These are phyloP conservation scores for Amanita fuliginea DNA, from an alignment of 768 basidiomycete genomes.

Conservation along the genomic window DNA sequence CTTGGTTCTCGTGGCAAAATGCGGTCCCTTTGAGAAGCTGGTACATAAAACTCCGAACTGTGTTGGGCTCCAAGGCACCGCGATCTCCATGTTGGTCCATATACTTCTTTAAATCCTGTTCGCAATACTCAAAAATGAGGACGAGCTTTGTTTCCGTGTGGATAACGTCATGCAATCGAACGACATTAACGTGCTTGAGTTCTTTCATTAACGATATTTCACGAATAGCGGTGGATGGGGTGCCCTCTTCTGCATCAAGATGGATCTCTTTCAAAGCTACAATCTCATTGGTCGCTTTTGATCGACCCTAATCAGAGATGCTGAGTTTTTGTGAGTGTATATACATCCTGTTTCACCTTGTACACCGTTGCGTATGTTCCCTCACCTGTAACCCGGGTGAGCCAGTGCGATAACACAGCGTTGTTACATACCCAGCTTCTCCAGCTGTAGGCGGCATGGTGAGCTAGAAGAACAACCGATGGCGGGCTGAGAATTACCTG, in stretches of 20 bases:
- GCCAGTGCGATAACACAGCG: background rate
- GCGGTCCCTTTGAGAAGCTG: slow-evolving; percentile 95
- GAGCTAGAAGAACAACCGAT: background rate
- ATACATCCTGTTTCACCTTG: slow-evolving; percentile 45
- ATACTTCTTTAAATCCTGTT: slow-evolving; percentile 97
- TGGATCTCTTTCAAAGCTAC: slow-evolving; percentile 99
- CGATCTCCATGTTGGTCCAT: slow-evolving; percentile 98
- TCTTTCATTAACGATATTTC: slow-evolving; percentile 99
- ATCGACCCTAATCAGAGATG: slow-evolving; percentile 57
- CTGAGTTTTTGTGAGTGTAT: background rate
- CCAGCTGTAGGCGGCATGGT: slow-evolving; percentile 40
- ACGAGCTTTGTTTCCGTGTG: slow-evolving; percentile 98
- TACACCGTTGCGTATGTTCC: slow-evolving; percentile 97
- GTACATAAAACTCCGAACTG: slow-evolving; percentile 96
- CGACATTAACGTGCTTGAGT: slow-evolving; percentile 97
- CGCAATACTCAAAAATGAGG: slow-evolving; percentile 97
- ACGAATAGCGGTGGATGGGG: slow-evolving; percentile 95
- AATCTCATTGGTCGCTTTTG: slow-evolving; percentile 95
- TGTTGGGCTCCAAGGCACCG: slow-evolving; percentile 82
- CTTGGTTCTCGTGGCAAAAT: slow-evolving; percentile 97
- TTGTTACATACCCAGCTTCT: slow-evolving; percentile 64
- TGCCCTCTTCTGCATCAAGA: slow-evolving; percentile 98
- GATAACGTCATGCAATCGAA: slow-evolving; percentile 96
- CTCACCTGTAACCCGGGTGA: slow-evolving; percentile 53
- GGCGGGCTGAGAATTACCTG: slow-evolving; percentile 26